Percentiles rank a stretch among this genome's conserved stretches.
Evolutionary conservation across 148 eudicot species (phyloP).

Genomic region (Vaccinium macrocarpon): DNA sequence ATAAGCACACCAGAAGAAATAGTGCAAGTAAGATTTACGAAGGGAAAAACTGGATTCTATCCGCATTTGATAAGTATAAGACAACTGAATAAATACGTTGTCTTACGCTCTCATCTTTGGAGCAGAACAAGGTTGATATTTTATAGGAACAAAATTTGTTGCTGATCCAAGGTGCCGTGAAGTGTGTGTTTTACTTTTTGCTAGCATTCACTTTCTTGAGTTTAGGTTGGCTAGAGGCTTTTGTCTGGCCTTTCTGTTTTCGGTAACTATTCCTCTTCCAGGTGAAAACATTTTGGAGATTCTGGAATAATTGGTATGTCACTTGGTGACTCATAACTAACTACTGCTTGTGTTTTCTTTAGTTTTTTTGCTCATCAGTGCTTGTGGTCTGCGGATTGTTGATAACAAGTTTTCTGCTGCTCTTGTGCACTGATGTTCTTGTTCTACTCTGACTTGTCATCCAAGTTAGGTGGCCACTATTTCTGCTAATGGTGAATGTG

Average conservation of each 20-base stretch:
- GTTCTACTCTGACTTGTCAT: neutral
- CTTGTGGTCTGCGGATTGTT: neutral
- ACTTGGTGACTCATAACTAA: neutral
- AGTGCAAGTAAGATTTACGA: constrained; percentile 58
- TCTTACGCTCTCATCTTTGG: neutral
- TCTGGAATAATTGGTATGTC: neutral
- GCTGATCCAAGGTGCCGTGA: neutral
- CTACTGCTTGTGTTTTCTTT: neutral
- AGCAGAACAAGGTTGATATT: constrained; percentile 2
- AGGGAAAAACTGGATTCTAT: neutral
- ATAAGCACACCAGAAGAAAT: constrained; percentile 97
- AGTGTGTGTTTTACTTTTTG: neutral
- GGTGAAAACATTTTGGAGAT: neutral
- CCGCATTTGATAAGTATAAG: constrained; percentile 3
- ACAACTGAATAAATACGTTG: neutral
- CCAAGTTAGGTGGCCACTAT: constrained; percentile 78
- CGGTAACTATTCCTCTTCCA: neutral
- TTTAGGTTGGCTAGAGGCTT: neutral
- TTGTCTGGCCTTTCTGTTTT: neutral
- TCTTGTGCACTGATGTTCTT: neutral
- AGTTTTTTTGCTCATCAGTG: neutral
- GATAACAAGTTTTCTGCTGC: neutral
- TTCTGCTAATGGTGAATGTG: constrained; percentile 92
- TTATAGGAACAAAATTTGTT: neutral
- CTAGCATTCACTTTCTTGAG: neutral